Conservation (phyloP, 2,329 filamentous ascomycete species). For the Zymoseptoria brevis region DNA sequence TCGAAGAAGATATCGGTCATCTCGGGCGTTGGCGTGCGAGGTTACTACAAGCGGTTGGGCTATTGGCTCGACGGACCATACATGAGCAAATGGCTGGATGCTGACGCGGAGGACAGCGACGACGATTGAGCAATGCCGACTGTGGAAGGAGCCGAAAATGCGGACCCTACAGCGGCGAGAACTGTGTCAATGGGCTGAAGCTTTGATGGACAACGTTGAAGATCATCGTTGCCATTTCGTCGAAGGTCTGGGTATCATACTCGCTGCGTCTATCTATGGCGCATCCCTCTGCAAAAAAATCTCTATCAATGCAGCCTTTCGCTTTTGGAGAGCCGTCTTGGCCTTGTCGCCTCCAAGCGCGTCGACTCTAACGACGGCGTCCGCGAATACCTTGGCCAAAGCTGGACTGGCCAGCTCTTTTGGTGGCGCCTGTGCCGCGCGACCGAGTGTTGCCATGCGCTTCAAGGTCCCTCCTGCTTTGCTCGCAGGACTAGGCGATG, state of each 20-base stretch:
- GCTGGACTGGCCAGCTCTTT: conserved; percentile 46
- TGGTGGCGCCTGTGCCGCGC: conserved; percentile 44
- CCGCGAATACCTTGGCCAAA: conserved; percentile 59
- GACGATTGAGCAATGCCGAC: conserved; percentile 19
- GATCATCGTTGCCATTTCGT: too few relatives aligned
- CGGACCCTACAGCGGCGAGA: too few relatives aligned
- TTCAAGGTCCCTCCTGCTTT: conserved; percentile 26
- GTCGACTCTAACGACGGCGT: conserved; percentile 51
- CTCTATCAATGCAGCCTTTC: conserved; percentile 59
- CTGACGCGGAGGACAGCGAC: conserved; percentile 22
- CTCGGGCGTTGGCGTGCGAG: conserved; percentile 91
- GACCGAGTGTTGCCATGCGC: conserved; percentile 31
- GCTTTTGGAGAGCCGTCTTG: conserved; percentile 52
- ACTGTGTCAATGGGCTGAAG: too few relatives aligned
- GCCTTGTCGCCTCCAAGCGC: conserved; percentile 48
- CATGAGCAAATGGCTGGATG: conserved; percentile 34
- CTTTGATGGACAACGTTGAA: too few relatives aligned
- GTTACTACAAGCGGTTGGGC: conserved; percentile 87
- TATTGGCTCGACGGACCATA: conserved; percentile 92
- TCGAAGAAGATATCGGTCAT: conserved; percentile 95
- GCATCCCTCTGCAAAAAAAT: conserved; percentile 51
- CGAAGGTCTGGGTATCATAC: background rate
- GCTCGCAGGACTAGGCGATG: conserved; percentile 29
- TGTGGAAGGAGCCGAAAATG: background rate
- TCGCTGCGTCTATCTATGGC: background rate